Evolutionary conservation across 129 eudicot species (phyloP).

Genomic region (Gnaphalium uliginosum): DNA sequence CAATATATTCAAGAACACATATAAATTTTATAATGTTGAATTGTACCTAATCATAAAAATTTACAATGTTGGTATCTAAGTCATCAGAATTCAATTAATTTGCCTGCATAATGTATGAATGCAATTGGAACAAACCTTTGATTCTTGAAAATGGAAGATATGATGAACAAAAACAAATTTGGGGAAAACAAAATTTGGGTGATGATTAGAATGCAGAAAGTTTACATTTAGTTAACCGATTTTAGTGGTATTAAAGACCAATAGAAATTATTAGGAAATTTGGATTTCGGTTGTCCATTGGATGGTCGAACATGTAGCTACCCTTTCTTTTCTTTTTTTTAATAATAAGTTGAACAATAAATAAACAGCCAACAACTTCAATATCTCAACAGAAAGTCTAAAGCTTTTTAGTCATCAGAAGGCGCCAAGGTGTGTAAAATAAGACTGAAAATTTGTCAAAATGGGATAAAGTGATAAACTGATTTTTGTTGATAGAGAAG

Average conservation of each 20-base stretch:
- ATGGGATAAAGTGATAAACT: too few species aligned
- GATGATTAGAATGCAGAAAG: slow-evolving; percentile 25
- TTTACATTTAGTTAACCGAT: slow-evolving; percentile 26
- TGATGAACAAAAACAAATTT: slow-evolving; percentile 14
- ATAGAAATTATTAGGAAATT: not conserved
- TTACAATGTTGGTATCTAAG: not conserved
- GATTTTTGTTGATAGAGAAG: too few species aligned
- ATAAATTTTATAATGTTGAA: not conserved
- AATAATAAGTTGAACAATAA: not conserved
- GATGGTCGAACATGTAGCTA: not conserved
- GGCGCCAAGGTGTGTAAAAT: too few species aligned
- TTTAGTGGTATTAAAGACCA: slow-evolving; percentile 6
- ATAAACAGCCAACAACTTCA: not conserved
- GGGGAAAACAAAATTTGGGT: not conserved
- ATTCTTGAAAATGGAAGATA: slow-evolving; percentile 28
- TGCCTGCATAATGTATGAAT: not conserved
- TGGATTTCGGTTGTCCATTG: slow-evolving; percentile 27
- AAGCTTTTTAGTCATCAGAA: too few species aligned
- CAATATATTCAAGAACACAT: slow-evolving; percentile 7
- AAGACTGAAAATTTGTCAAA: too few species aligned
- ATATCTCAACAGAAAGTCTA: not conserved
- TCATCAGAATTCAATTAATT: not conserved
- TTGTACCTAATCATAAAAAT: too few species aligned
- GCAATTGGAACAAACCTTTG: slow-evolving; percentile 28
- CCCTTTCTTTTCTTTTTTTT: too few species aligned